Evolutionary conservation across 2,329 filamentous ascomycete genomes (phyloP).

Genomic region (Aspergillus novoparasiticus): DNA sequence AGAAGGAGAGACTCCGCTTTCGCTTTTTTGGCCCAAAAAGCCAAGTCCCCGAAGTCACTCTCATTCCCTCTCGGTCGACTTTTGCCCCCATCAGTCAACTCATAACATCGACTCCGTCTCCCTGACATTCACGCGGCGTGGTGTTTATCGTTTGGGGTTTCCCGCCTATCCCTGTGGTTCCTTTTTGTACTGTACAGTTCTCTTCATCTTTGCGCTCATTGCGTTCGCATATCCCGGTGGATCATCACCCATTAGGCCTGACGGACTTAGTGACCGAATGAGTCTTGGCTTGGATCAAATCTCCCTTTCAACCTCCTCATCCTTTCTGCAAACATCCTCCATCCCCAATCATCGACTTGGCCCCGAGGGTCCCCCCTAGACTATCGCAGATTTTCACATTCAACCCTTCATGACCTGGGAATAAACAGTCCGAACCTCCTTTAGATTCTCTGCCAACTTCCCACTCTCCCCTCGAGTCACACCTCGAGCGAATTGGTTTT

Average conservation of each 20-base stretch:
- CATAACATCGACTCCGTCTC: neutral
- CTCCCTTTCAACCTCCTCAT: slow-evolving; percentile 22
- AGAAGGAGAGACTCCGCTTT: slow-evolving; percentile 15
- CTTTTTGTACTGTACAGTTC: slow-evolving; percentile 1
- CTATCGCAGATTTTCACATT: slow-evolving; percentile 6
- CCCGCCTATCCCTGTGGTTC: neutral
- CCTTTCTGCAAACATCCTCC: slow-evolving; percentile 19
- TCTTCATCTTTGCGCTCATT: neutral
- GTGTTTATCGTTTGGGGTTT: neutral
- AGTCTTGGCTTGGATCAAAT: slow-evolving; percentile 23
- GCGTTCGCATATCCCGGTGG: slow-evolving; percentile 10
- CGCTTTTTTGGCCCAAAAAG: slow-evolving; percentile 10
- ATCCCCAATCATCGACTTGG: slow-evolving; percentile 9
- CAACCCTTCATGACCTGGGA: slow-evolving; percentile 15
- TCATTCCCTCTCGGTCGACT: slow-evolving; percentile 1
- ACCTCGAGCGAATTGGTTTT: slow-evolving; percentile 14
- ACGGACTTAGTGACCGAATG: slow-evolving; percentile 13
- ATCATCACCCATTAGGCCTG: slow-evolving; percentile 17
- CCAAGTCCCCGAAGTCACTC: slow-evolving; percentile 3
- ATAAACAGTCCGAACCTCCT: slow-evolving; percentile 13
- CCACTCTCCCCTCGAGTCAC: slow-evolving; percentile 12
- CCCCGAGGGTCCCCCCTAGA: slow-evolving; percentile 11
- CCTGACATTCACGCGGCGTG: neutral
- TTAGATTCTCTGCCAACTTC: slow-evolving; percentile 5
- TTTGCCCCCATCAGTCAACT: slow-evolving; percentile 6